Conservation (phyloP, 345 rosid species). For the Syzygium aqueum region DNA sequence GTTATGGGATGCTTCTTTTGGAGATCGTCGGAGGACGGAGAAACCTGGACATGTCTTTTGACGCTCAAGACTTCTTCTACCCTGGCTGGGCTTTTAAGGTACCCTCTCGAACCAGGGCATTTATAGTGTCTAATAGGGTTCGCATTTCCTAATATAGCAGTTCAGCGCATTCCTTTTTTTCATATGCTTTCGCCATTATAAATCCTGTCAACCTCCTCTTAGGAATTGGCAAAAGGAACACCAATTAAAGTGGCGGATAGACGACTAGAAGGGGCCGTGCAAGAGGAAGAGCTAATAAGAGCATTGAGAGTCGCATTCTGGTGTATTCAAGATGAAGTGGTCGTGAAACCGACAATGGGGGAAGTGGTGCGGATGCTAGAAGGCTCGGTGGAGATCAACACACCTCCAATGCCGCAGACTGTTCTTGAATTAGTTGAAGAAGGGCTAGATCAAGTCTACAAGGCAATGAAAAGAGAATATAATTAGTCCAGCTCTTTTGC, state of each 20-base stretch:
- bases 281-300: slow-evolving; percentile 44
- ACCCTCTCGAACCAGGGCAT: background rate
- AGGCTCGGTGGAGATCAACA: slow-evolving; percentile 36
- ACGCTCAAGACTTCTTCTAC: slow-evolving; percentile 53
- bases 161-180: background rate
- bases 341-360: slow-evolving; percentile 64
- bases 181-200: background rate
- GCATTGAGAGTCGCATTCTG: slow-evolving; percentile 60
- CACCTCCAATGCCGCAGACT: slow-evolving; percentile 81
- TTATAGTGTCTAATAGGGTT: background rate
- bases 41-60: slow-evolving; percentile 58
- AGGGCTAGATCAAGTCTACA: slow-evolving; percentile 75
- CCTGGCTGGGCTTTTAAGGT: slow-evolving; percentile 93
- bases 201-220: background rate
- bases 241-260: slow-evolving; percentile 43
- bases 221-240: slow-evolving; percentile 46
- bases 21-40: slow-evolving; percentile 71
- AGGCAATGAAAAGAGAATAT: slow-evolving; percentile 72
- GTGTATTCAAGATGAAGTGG: slow-evolving; percentile 67
- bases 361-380: slow-evolving; percentile 68
- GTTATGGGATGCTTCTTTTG: slow-evolving; percentile 74
- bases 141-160: background rate
- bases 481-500: slow-evolving; percentile 49
- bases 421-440: slow-evolving; percentile 73
- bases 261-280: slow-evolving; percentile 32